A percentile compares a stretch with the other conserved stretches of the same genome.
These are phyloP conservation scores for Zygosaccharomyces rouxii DNA, from an alignment of 805 yeast species.

Conservation along the genomic window DNA sequence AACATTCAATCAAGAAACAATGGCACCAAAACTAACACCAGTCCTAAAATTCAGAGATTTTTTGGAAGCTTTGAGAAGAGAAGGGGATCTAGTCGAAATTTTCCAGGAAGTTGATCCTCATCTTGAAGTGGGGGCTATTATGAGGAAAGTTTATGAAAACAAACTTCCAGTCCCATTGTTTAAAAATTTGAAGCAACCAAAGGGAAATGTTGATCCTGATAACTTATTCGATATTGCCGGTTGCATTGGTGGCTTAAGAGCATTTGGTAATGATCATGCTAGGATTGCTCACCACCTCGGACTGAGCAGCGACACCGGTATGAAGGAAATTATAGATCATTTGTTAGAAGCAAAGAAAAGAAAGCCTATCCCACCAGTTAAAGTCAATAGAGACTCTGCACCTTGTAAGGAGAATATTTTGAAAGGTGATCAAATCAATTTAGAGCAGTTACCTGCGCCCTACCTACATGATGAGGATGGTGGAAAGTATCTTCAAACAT, in stretches of 20 bases:
- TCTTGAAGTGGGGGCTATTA: constrained; percentile 31
- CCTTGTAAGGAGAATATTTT: constrained; percentile 22
- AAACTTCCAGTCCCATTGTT: constrained; percentile 26
- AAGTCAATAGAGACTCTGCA: constrained; percentile 15
- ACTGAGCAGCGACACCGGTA: constrained; percentile 21
- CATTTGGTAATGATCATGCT: constrained; percentile 22
- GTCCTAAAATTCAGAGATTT: constrained; percentile 29
- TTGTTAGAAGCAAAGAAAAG: constrained; percentile 20
- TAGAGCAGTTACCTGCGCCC: constrained; percentile 23
- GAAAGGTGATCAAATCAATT: constrained; percentile 21
- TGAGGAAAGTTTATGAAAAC: constrained; percentile 27
- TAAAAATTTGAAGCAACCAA: constrained; percentile 17
- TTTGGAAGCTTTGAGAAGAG: constrained; percentile 21
- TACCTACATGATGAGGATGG: constrained; percentile 26
- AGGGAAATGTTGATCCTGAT: constrained; percentile 5
- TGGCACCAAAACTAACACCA: constrained; percentile 7
- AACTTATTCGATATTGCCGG: constrained; percentile 26
- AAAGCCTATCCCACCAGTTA: constrained; percentile 16
- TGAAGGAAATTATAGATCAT: constrained; percentile 24
- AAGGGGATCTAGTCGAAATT: constrained; percentile 27
- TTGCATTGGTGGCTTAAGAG: constrained; percentile 24
- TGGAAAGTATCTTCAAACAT: constrained; percentile 30
- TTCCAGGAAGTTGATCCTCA: constrained; percentile 25
- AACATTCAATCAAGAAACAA: background rate
- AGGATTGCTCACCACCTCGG: constrained; percentile 29